A percentile compares a stretch with the other conserved stretches of the same genome.
These are phyloP conservation scores for Buddleja alternifolia DNA, from an alignment of 257 asterid species.

Conservation along the genomic window DNA sequence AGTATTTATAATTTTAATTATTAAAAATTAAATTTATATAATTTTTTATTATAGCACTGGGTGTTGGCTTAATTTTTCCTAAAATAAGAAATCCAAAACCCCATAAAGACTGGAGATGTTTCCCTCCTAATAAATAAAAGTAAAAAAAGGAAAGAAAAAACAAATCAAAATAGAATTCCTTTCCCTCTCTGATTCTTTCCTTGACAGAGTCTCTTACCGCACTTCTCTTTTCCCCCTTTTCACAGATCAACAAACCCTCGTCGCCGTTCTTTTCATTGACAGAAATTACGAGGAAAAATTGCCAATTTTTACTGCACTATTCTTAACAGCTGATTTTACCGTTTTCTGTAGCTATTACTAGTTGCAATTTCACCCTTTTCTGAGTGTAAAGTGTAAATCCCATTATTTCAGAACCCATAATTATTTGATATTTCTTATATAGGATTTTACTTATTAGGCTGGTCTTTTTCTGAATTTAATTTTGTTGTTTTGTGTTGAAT, in stretches of 20 bases:
- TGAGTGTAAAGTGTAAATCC: background rate
- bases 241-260: constrained; percentile 26
- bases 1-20: too few relatives aligned
- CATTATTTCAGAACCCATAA: background rate
- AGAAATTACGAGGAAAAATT: background rate
- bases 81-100: too few relatives aligned
- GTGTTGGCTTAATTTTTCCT: too few relatives aligned
- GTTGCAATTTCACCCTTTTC: background rate
- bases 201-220: constrained; percentile 29
- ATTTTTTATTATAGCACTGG: too few relatives aligned
- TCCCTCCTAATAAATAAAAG: constrained; percentile 7
- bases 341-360: background rate
- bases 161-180: background rate
- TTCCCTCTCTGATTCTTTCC: constrained; percentile 38
- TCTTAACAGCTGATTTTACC: background rate
- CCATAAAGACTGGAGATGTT: background rate
- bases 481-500: background rate
- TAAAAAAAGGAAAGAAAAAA: background rate
- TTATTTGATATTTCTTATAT: background rate
- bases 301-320: background rate
- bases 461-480: constrained; percentile 12
- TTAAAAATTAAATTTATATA: too few relatives aligned
- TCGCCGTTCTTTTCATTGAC: constrained; percentile 14
- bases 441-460: too few relatives aligned
- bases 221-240: constrained; percentile 23